Conservation (phyloP, 495 filamentous ascomycete species). For the Copromyces sp. region DNA sequence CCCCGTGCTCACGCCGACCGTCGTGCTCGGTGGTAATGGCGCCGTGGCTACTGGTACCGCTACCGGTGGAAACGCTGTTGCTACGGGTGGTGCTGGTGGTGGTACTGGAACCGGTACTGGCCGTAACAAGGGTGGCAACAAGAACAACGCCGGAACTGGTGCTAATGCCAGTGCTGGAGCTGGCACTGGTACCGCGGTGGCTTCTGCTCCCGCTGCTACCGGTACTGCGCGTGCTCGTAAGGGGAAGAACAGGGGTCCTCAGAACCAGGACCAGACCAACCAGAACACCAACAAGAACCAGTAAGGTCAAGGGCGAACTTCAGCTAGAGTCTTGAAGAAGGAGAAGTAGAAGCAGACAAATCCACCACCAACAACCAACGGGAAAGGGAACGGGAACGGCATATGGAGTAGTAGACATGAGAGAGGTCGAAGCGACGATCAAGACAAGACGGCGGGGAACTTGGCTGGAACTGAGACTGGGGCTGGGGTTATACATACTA, state of each 20-base stretch:
- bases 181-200: neutral
- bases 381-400: neutral
- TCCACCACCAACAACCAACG: neutral
- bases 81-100: neutral
- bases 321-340: neutral
- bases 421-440: neutral
- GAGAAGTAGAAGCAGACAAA: neutral
- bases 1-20: neutral
- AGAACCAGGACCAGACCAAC: neutral
- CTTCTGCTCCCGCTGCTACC: neutral
- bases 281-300: neutral
- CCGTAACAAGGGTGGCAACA: neutral
- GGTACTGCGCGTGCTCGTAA: neutral
- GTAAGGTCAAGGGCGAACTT: neutral
- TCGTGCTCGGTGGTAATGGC: neutral
- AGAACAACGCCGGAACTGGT: neutral
- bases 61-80: neutral
- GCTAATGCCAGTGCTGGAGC: neutral
- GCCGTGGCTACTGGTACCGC: neutral
- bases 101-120: neutral
- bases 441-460: neutral
- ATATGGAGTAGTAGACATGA: neutral
- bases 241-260: neutral
- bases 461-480: neutral
- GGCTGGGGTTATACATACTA: neutral